Conservation (phyloP, 1,284 basidiomycete genomes). For the Albatrellus sp. region DNA sequence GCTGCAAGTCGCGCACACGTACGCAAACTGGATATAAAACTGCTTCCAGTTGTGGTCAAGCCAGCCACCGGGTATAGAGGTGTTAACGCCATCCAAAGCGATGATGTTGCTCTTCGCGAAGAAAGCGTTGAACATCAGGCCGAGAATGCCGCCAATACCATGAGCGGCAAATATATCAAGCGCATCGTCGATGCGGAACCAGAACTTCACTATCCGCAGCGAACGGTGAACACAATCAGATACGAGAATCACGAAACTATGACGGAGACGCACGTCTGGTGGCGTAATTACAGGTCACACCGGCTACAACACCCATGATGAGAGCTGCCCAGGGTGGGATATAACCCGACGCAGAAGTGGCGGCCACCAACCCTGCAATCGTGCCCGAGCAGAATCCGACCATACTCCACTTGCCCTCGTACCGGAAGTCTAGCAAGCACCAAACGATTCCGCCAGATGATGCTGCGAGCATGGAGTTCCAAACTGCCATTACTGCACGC, state of each 20-base stretch:
- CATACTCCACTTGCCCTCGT: constrained; percentile 73
- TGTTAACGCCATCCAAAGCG: constrained; percentile 67
- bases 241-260: constrained; percentile 10
- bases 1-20: constrained; percentile 56
- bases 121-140: constrained; percentile 67
- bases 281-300: constrained; percentile 74
- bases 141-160: constrained; percentile 81
- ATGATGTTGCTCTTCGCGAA: constrained; percentile 61
- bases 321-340: constrained; percentile 61
- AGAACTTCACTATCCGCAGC: constrained; percentile 43
- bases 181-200: constrained; percentile 66
- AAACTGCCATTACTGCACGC: constrained; percentile 76
- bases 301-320: constrained; percentile 67
- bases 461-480: constrained; percentile 80
- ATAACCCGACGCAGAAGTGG: constrained; percentile 69
- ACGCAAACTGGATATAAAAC: constrained; percentile 77
- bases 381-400: constrained; percentile 81
- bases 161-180: constrained; percentile 88
- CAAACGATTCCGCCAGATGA: constrained; percentile 76
- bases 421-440: constrained; percentile 79
- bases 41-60: constrained; percentile 62
- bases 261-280: constrained; percentile 55
- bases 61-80: constrained; percentile 59
- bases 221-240: constrained; percentile 4
- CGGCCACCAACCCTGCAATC: constrained; percentile 84